Conservation (phyloP, 441 rosid species). For the Pelargonium citronellum region DNA sequence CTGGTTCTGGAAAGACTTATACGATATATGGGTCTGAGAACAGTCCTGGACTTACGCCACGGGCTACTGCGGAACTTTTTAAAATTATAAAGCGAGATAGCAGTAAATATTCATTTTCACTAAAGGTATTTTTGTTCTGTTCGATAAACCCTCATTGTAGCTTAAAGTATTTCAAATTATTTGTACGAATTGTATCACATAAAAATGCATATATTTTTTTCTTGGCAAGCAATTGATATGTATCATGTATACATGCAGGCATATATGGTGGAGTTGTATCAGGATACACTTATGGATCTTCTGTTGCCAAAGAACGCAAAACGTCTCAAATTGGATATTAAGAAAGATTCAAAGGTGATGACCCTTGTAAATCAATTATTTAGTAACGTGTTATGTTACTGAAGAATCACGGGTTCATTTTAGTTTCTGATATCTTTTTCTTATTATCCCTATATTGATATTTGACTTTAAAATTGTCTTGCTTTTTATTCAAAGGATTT, state of each 20-base stretch:
- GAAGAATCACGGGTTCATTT: background rate
- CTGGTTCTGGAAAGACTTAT: constrained; percentile 96
- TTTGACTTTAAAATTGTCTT: too few relatives aligned
- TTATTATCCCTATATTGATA: too few relatives aligned
- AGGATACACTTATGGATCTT: constrained; percentile 87
- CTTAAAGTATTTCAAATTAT: too few relatives aligned
- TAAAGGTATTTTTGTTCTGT: constrained; percentile 46
- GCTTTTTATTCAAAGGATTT: background rate
- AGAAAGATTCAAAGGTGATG: constrained; percentile 82
- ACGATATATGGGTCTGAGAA: constrained; percentile 77
- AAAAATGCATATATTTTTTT: background rate
- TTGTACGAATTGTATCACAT: constrained; percentile 5
- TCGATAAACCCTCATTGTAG: background rate
- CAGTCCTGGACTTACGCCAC: constrained; percentile 81
- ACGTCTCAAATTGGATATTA: constrained; percentile 72
- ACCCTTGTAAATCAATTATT: background rate
- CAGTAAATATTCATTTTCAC: constrained; percentile 70
- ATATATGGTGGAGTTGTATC: constrained; percentile 93
- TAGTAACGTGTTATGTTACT: background rate
- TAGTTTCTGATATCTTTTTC: too few relatives aligned
- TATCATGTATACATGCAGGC: constrained; percentile 45
- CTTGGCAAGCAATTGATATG: constrained; percentile 4
- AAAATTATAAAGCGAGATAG: constrained; percentile 62
- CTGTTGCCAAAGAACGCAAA: constrained; percentile 61
- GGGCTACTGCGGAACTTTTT: constrained; percentile 78